These are phyloP conservation scores for Ailanthus altissimus DNA, from an alignment of 345 rosid species.

Conservation along the genomic window DNA sequence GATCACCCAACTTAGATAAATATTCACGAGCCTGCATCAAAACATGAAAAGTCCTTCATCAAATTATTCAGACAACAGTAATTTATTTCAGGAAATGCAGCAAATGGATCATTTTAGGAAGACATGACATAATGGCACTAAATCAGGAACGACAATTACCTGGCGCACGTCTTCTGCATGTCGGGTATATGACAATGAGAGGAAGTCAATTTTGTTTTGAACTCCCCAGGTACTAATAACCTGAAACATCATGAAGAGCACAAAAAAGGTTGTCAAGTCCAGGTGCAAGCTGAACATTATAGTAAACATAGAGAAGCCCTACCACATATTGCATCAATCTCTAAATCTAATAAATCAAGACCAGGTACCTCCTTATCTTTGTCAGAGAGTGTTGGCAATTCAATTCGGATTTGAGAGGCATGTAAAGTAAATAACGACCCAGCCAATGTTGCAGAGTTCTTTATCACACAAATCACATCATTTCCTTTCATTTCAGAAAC, in stretches of 20 bases:
- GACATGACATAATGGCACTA: not conserved
- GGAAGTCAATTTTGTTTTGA: conserved; percentile 89
- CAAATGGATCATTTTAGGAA: not conserved
- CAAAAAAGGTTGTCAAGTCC: conserved; percentile 8
- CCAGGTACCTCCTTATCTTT: conserved; percentile 79
- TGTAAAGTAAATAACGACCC: conserved; percentile 90
- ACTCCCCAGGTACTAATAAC: conserved; percentile 94
- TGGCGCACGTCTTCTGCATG: conserved; percentile 98
- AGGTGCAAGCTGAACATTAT: not conserved
- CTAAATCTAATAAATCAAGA: not conserved
- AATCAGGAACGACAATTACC: conserved; percentile 33
- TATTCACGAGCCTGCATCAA: conserved; percentile 73
- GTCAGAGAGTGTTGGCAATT: conserved; percentile 83
- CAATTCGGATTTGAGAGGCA: conserved; percentile 83
- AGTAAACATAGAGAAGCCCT: not conserved
- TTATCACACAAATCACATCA: conserved; percentile 81
- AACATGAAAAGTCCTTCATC: not conserved
- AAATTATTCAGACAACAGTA: conserved; percentile 5
- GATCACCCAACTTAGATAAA: conserved; percentile 82
- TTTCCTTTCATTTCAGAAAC: conserved; percentile 79
- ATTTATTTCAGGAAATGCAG: not conserved
- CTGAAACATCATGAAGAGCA: conserved; percentile 34
- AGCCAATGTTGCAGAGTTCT: conserved; percentile 85
- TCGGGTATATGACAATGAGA: conserved; percentile 87
- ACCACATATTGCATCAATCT: not conserved